Evolutionary conservation across 2,329 filamentous ascomycete genomes (phyloP).

Genomic region (Hypoxylon sp.): DNA sequence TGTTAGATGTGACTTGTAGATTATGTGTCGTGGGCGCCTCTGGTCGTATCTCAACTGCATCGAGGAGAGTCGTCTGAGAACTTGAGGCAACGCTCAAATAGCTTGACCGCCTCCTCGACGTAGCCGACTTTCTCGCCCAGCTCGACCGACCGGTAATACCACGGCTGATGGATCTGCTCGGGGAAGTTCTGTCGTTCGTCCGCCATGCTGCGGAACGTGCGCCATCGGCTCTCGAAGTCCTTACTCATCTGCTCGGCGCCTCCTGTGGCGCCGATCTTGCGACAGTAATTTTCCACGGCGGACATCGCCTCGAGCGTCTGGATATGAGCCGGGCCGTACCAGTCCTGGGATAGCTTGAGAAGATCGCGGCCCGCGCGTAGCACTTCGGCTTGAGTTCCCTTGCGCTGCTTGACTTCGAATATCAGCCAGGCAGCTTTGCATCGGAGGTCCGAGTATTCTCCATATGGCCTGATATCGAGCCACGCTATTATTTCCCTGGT

Average conservation of each 20-base stretch:
- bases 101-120: slow-evolving; percentile 44
- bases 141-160: slow-evolving; percentile 47
- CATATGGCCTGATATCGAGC: slow-evolving; percentile 37
- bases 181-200: slow-evolving; percentile 40
- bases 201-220: slow-evolving; percentile 33
- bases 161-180: slow-evolving; percentile 45
- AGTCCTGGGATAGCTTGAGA: slow-evolving; percentile 39
- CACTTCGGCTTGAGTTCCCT: slow-evolving; percentile 40
- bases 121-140: slow-evolving; percentile 41
- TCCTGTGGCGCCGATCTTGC: slow-evolving; percentile 31
- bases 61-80: slow-evolving; percentile 30
- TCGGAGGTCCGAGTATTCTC: slow-evolving; percentile 40
- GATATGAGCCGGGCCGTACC: slow-evolving; percentile 45
- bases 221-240: slow-evolving; percentile 42
- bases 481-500: slow-evolving; percentile 42
- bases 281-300: slow-evolving; percentile 42
- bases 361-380: slow-evolving; percentile 39
- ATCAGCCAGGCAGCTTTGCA: slow-evolving; percentile 45
- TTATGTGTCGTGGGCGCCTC: too few species aligned
- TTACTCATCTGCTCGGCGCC: slow-evolving; percentile 34
- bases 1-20: background rate
- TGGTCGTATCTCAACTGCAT: background rate
- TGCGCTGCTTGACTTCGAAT: slow-evolving; percentile 45
- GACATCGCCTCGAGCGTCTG: slow-evolving; percentile 48
- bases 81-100: slow-evolving; percentile 43